These are phyloP conservation scores for Picochlorum sp. DNA, from an alignment of 139 green algal genomes.

Conservation along the genomic window DNA sequence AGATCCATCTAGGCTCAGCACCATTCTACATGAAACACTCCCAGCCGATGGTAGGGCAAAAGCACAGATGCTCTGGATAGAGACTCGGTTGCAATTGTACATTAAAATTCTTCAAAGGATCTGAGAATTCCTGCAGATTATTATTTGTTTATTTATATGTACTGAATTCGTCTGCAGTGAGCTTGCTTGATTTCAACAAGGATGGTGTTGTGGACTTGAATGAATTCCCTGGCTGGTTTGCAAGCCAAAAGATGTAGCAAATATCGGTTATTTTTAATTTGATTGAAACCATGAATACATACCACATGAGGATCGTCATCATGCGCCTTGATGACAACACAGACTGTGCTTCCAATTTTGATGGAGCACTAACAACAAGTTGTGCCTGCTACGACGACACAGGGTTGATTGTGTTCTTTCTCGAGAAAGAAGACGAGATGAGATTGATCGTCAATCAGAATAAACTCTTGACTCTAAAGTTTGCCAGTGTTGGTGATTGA, in stretches of 20 bases:
- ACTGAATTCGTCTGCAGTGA: neutral
- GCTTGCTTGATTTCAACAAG: conserved; percentile 23
- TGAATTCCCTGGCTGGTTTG: conserved; percentile 22
- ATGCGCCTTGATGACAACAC: conserved; percentile 15
- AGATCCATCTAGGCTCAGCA: too few relatives aligned
- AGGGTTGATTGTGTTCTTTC: neutral
- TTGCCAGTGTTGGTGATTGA: too few relatives aligned
- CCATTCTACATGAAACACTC: too few relatives aligned
- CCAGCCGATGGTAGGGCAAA: too few relatives aligned
- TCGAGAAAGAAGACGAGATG: too few relatives aligned
- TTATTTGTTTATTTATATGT: too few relatives aligned
- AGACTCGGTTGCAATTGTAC: too few relatives aligned
- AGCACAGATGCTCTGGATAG: too few relatives aligned
- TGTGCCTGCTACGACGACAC: conserved; percentile 29
- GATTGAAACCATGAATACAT: neutral
- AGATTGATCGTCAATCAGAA: too few relatives aligned
- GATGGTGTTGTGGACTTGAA: conserved; percentile 21
- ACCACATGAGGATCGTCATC: neutral
- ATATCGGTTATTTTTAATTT: neutral
- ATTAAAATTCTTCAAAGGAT: too few relatives aligned
- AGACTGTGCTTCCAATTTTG: conserved; percentile 40
- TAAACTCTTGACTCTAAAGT: too few relatives aligned
- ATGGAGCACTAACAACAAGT: conserved; percentile 38
- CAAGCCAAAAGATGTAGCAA: conserved; percentile 3
- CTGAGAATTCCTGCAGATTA: neutral